Evolutionary conservation across 306 rosid genomes (phyloP).

Genomic region (Quercus ilex): DNA sequence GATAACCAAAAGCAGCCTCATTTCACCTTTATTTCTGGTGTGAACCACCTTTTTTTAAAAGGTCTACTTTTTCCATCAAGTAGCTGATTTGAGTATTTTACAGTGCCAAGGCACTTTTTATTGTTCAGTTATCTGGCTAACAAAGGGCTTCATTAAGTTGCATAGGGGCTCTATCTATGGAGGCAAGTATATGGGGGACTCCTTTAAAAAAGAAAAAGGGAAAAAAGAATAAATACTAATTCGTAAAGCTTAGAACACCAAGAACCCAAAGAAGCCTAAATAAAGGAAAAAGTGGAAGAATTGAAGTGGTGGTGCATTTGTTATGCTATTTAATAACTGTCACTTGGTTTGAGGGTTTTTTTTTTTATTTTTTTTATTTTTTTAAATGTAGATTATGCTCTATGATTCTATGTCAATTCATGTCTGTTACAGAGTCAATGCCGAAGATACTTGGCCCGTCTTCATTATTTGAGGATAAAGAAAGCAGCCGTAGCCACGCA

Average conservation of each 20-base stretch:
- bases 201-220: not conserved
- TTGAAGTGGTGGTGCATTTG: not conserved
- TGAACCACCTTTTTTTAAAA: not conserved
- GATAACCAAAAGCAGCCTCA: not conserved
- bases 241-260: not conserved
- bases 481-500: constrained; percentile 58
- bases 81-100: not conserved
- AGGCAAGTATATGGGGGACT: not conserved
- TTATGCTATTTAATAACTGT: not conserved
- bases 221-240: not conserved
- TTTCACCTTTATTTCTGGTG: not conserved
- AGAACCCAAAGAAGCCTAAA: not conserved
- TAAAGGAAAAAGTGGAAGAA: not conserved
- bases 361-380: not conserved
- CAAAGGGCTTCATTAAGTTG: not conserved
- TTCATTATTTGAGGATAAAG: constrained; percentile 35
- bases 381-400: not conserved
- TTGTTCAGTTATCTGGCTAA: not conserved
- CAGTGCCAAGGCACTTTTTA: not conserved
- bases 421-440: constrained; percentile 46
- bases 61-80: not conserved
- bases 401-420: constrained; percentile 13
- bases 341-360: not conserved
- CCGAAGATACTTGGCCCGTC: constrained; percentile 38
- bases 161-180: not conserved